Percentiles rank a stretch among this genome's conserved stretches.
Conservation (phyloP, 441 rosid species). For the Pelargonium citronellum region DNA sequence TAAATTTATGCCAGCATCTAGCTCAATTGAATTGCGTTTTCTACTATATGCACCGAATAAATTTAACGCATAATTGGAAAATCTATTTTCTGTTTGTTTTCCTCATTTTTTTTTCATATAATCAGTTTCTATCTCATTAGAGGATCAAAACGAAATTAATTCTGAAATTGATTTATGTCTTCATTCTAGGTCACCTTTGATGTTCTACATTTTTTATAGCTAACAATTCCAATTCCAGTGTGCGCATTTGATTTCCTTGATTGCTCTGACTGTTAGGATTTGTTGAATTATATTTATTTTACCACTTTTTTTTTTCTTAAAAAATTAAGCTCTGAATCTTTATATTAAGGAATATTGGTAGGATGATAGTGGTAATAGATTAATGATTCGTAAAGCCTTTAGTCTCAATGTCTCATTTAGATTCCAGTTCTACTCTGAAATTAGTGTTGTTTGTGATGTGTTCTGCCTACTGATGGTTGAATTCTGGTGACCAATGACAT, state of each 20-base stretch:
- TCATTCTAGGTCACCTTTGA: not conserved
- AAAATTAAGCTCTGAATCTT: not conserved
- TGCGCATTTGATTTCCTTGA: not conserved
- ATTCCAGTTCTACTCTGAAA: conserved; percentile 1
- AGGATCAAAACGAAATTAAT: not conserved
- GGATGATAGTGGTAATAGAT: not conserved
- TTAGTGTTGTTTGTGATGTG: not conserved
- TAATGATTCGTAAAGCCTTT: not conserved
- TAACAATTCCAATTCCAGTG: not conserved
- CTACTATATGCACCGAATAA: not conserved
- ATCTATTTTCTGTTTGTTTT: conserved; percentile 2
- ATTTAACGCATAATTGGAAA: not conserved
- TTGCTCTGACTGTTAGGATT: not conserved
- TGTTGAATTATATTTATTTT: not conserved
- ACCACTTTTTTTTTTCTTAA: not conserved
- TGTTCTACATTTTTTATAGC: not conserved
- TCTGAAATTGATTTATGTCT: not conserved
- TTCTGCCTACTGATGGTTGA: not conserved
- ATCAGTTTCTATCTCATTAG: not conserved
- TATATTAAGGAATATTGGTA: not conserved
- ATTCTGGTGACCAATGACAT: not conserved
- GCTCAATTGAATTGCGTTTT: not conserved
- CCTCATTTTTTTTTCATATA: conserved; percentile 1
- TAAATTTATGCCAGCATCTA: not conserved
- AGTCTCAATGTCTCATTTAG: not conserved